Evolutionary conservation across 2,329 filamentous ascomycete species (phyloP), one percentile per base, ranked within the genome.

Genomic region (Tympanopsis confertula): DNA sequence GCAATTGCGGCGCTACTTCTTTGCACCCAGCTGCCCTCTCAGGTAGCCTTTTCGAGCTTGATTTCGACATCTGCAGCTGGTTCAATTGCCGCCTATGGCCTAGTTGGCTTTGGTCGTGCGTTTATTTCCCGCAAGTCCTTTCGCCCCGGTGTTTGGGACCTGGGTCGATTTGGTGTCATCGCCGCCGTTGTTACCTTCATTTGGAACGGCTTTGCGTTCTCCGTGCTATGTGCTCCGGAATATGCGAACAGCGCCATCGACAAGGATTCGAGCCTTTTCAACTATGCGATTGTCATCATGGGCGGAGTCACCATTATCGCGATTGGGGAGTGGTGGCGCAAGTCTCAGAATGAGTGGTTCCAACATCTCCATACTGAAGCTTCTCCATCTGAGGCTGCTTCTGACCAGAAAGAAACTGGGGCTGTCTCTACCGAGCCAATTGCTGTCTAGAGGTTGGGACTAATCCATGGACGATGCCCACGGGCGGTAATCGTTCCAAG

Each of bases 91-190:
- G 39, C 39, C 14, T 41, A 41, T 20, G 37, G 37, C 2, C 5
- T 41, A n/a, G 13, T 41, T 19, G 37, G 39, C 30, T 41, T 41
- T 24, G 37, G 37, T 13, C 39, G 39, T 10, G 39, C 37, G 13
- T 41, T 41, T 20, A 40, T 41, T 39, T 39, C 39, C 17, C 38
- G 37, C n/a, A 39, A 41, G 14, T 22, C 20, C 3, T 41, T 41
- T 18, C 38, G 30, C n/a, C 38, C 38, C 26, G 37, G 38, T 35
- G 19, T 40, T 20, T 40, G 37, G 15, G 20, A 40, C 29, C 35
- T 40, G 14, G 38, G 38, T 18, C 18, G 32, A 38, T 38, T 38
- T 24, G 38, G 38, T 18, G 35, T 40, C 18, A 20, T 39, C 17
- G 22, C 30, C 20, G 38, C 38, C 17, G 13, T 40, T 7, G 36